Evolutionary conservation across 257 asterid species (phyloP), one percentile per base, ranked within the genome.

Genomic region (Nicotiana tomentosiformis): DNA sequence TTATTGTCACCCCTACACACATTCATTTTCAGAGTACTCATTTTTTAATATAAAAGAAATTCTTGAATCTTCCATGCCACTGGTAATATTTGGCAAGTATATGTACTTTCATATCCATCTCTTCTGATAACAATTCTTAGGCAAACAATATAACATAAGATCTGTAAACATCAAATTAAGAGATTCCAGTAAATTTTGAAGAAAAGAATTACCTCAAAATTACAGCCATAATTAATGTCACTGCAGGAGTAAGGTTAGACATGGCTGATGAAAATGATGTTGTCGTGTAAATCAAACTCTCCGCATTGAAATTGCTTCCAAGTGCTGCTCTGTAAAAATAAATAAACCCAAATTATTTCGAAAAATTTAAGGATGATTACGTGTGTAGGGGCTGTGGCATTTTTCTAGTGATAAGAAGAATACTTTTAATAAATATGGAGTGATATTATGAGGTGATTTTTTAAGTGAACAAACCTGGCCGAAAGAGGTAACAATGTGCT

Each of bases 241-340:
- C 23, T 26, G 92, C 95, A 5, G 97, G 96, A 37, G 87, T 81
- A 80, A 93, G 85, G 78, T 93, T 93, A 64, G 84, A 35, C 82
- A 85, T 89, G 5, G 97, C 96, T 14, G 93, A 90, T 1, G 85
- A 88, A 56, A 89, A 90, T 33, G 97, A 92, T 3, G 92, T 91
- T 0, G 97, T 89, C 23, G 93, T 92, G 55, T 86, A 67, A 43
- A 72, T 86, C 62, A 93, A 82, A 83, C 96, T 90, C 86, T 84
- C 60, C 5, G 92, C 91, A 10, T 83, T 90, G 30, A 93, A 68
- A 84, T 92, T 92, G 82, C 92, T 94, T 17, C 92, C 88, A 82
- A 92, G 32, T 35, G 96, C 81, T 86, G 92, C 96, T 61, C 97
- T 93, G 87, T 81, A 57, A 29, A 3, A 76, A 51, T 6, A 51